phyloP scores from a whole-genome alignment of 2,329 filamentous ascomycete genomes.

The Trematosphaeria pertusa region DNA sequence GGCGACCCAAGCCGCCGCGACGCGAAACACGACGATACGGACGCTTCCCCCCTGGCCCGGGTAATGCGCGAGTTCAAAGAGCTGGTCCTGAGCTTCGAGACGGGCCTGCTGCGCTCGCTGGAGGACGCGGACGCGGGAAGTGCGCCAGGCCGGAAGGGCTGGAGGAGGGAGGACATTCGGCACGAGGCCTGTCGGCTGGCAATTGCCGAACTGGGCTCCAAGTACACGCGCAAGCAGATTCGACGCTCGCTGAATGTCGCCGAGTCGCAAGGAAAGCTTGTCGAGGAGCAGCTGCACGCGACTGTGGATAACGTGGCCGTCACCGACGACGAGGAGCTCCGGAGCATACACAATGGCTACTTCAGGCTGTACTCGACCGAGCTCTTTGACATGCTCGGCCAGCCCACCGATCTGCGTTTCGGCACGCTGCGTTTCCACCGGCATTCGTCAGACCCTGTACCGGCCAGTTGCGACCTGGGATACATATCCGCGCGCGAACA shows the following conservation, averaged over 20 bases:
- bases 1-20: conserved; percentile 27
- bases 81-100: conserved; percentile 37
- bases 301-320: conserved; percentile 7
- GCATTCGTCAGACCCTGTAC: conserved; percentile 3
- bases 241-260: conserved; percentile 35
- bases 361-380: conserved; percentile 46
- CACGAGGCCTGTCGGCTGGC: conserved; percentile 42
- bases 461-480: too few relatives aligned
- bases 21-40: conserved; percentile 19
- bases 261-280: conserved; percentile 38
- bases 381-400: conserved; percentile 44
- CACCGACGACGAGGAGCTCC: conserved; percentile 19
- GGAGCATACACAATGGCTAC: conserved; percentile 41
- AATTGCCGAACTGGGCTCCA: conserved; percentile 38
- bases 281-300: conserved; percentile 38
- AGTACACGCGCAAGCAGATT: conserved; percentile 42
- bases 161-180: conserved; percentile 26
- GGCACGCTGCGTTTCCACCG: conserved; percentile 45
- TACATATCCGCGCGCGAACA: conserved; percentile 1
- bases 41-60: conserved; percentile 30
- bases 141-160: conserved; percentile 3
- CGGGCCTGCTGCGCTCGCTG: conserved; percentile 38
- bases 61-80: conserved; percentile 45
- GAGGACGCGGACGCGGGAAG: conserved; percentile 12
- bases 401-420: conserved; percentile 43